phyloP scores from a whole-genome alignment of 768 basidiomycete genomes.

The Tulasnella sp. region DNA sequence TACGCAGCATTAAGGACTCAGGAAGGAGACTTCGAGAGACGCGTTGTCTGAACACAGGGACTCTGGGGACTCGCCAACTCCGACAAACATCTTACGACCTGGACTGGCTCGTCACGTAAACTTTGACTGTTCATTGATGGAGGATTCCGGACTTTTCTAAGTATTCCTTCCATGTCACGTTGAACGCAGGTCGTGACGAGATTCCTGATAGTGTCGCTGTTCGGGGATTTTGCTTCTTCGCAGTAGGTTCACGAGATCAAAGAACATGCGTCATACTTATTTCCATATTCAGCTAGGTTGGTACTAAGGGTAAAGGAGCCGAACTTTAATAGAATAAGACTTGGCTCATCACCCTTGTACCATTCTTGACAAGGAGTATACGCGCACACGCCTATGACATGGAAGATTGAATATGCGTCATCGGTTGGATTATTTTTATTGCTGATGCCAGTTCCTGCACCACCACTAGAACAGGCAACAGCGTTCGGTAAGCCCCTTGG shows the following conservation, averaged over 20 bases:
- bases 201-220: slow-evolving; percentile 51
- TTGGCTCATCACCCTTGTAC: slow-evolving; percentile 81
- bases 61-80: too few relatives aligned
- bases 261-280: not conserved
- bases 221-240: slow-evolving; percentile 80
- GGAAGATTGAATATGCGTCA: not conserved
- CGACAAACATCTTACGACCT: too few relatives aligned
- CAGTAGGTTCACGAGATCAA: slow-evolving; percentile 36
- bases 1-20: too few relatives aligned
- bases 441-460: slow-evolving; percentile 89
- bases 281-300: slow-evolving; percentile 43
- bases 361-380: slow-evolving; percentile 56
- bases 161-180: slow-evolving; percentile 19
- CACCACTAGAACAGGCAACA: slow-evolving; percentile 74
- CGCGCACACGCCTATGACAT: not conserved
- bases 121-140: slow-evolving; percentile 79
- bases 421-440: slow-evolving; percentile 82
- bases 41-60: too few relatives aligned
- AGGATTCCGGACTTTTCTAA: slow-evolving; percentile 67
- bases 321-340: slow-evolving; percentile 73
- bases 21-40: too few relatives aligned
- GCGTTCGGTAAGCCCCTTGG: slow-evolving; percentile 53
- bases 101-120: too few relatives aligned
- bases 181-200: not conserved
- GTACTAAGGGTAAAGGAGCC: slow-evolving; percentile 87